A percentile compares a stretch with the other conserved stretches of the same genome.
phyloP scores from a whole-genome alignment of 148 eudicot species.

The Amaranthus cruentus region DNA sequence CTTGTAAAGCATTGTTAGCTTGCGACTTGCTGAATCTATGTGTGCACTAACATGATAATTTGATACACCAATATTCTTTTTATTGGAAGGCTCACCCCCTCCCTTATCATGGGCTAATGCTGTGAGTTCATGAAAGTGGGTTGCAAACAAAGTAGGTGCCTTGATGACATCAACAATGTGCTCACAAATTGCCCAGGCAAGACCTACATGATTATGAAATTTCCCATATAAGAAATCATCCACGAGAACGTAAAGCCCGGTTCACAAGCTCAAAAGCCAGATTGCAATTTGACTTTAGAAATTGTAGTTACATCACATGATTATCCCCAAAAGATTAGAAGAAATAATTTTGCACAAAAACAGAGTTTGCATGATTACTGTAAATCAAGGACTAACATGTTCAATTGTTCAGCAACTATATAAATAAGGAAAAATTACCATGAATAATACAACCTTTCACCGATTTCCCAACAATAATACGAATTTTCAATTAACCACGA shows the following conservation, averaged over 20 bases:
- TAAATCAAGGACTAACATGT: background rate
- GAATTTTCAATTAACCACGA: too few species aligned
- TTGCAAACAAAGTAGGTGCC: slow-evolving; percentile 98
- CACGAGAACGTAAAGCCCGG: background rate
- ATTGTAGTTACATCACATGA: background rate
- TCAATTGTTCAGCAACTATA: background rate
- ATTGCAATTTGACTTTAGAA: background rate
- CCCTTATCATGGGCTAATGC: slow-evolving; percentile 66
- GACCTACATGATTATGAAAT: slow-evolving; percentile 43
- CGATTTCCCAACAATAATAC: too few species aligned
- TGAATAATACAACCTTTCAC: too few species aligned
- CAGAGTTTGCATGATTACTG: background rate
- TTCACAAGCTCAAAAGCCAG: background rate
- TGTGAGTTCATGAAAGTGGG: slow-evolving; percentile 98
- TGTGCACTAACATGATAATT: slow-evolving; percentile 98
- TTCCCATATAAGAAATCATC: background rate
- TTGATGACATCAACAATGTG: slow-evolving; percentile 81
- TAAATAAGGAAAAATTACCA: background rate
- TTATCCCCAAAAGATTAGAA: background rate
- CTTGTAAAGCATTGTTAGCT: slow-evolving; percentile 98
- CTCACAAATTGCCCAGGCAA: slow-evolving; percentile 99
- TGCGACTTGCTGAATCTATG: slow-evolving; percentile 84
- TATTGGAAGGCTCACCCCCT: slow-evolving; percentile 35
- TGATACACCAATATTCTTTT: slow-evolving; percentile 55
- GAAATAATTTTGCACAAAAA: background rate